A percentile compares a stretch with the other conserved stretches of the same genome.
These are phyloP conservation scores for Ploettnerulaceae sp. DNA, from an alignment of 2,329 filamentous ascomycete genomes.

Conservation along the genomic window DNA sequence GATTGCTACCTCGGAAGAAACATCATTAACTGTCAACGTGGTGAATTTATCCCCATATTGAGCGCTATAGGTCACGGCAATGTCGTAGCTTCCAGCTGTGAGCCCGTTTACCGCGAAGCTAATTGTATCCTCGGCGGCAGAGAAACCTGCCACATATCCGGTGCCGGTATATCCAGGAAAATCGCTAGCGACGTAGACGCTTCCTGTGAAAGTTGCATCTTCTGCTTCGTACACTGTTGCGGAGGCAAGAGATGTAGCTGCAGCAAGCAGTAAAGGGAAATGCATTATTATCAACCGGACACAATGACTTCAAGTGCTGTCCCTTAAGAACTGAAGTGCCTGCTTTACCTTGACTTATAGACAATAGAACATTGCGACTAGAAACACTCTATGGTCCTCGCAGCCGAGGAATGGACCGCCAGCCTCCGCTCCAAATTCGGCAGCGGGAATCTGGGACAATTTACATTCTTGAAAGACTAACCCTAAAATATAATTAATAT, in stretches of 20 bases:
- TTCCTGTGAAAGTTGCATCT: constrained; percentile 7
- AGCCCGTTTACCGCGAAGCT: constrained; percentile 39
- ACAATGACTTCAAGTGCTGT: background rate
- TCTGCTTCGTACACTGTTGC: constrained; percentile 18
- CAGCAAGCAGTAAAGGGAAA: constrained; percentile 1
- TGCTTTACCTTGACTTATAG: background rate
- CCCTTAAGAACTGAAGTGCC: background rate
- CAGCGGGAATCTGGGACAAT: too few relatives aligned
- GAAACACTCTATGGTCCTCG: too few relatives aligned
- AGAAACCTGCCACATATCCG: constrained; percentile 45
- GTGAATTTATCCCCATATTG: constrained; percentile 45
- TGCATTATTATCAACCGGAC: constrained; percentile 6
- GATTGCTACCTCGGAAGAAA: constrained; percentile 40
- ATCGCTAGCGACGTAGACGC: constrained; percentile 10
- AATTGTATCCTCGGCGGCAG: constrained; percentile 39
- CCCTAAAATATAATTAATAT: too few relatives aligned
- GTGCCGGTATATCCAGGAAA: constrained; percentile 25
- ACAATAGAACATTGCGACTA: too few relatives aligned
- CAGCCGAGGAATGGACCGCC: background rate
- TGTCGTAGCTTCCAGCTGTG: constrained; percentile 39
- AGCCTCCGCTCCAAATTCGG: background rate
- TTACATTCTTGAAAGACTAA: too few relatives aligned
- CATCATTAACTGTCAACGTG: constrained; percentile 40
- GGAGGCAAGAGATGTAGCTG: constrained; percentile 4
- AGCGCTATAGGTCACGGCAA: constrained; percentile 41